phyloP scores from a whole-genome alignment of 2,329 filamentous ascomycete species.

The Sordariomycetes sp. region DNA sequence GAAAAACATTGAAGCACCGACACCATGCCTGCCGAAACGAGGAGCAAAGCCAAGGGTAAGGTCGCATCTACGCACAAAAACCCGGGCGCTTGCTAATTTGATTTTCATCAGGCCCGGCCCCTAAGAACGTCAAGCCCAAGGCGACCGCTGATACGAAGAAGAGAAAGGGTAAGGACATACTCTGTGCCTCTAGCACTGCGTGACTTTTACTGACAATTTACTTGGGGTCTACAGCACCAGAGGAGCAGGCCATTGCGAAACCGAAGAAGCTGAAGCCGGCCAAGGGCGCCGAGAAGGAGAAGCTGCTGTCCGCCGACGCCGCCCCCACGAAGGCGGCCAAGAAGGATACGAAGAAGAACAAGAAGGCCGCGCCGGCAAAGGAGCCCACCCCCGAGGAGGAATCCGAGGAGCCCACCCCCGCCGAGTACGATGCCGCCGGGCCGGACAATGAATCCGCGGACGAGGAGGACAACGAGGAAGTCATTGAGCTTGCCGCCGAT shows the following conservation, averaged over 20 bases:
- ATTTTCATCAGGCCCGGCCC: conserved; percentile 1
- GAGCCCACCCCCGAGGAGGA: not conserved
- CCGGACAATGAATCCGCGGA: conserved; percentile 21
- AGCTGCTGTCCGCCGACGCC: conserved; percentile 11
- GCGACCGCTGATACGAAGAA: conserved; percentile 12
- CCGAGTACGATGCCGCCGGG: conserved; percentile 2
- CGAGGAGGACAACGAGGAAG: conserved; percentile 22
- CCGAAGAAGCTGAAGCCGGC: conserved; percentile 31
- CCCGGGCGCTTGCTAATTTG: not conserved
- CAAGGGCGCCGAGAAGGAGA: conserved; percentile 16
- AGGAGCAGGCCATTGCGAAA: conserved; percentile 28
- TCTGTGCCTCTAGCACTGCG: not conserved
- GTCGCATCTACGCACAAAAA: conserved; percentile 1
- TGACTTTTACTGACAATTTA: conserved; percentile 1
- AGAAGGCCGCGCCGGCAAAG: conserved; percentile 10
- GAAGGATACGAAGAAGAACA: conserved; percentile 12
- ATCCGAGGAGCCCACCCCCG: not conserved
- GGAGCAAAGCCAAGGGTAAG: conserved; percentile 20
- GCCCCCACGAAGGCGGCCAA: conserved; percentile 20
- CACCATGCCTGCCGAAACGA: conserved; percentile 32
- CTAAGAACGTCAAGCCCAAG: conserved; percentile 7
- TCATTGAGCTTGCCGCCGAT: conserved; percentile 21
- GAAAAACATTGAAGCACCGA: conserved; percentile 1
- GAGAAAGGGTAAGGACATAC: conserved; percentile 19
- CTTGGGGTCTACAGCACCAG: conserved; percentile 17